Conservation (phyloP, 2,329 filamentous ascomycete species). For the Fusarium equiseti region DNA sequence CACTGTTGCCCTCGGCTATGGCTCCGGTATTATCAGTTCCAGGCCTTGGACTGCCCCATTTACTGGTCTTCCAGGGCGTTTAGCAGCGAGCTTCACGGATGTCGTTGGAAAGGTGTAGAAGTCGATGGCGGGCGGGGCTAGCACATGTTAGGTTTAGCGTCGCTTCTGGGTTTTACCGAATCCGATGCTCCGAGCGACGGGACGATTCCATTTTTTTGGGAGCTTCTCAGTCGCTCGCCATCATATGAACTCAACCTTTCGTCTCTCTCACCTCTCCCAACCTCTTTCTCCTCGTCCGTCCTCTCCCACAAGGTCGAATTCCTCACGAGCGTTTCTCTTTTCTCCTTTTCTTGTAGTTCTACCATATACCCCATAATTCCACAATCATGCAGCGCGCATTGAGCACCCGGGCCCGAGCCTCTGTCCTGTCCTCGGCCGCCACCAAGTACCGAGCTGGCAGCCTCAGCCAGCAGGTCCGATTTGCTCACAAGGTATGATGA, state of each 20-base stretch:
- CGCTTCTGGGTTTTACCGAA: conserved; percentile 56
- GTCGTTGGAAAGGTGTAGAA: conserved; percentile 56
- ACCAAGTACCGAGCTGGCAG: conserved; percentile 73
- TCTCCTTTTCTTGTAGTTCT: conserved; percentile 48
- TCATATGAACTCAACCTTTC: conserved; percentile 43
- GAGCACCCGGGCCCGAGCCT: conserved; percentile 81
- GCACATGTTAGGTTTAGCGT: conserved; percentile 48
- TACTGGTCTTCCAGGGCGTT: conserved; percentile 23
- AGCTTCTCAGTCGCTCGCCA: conserved; percentile 45
- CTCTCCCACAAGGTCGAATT: conserved; percentile 47
- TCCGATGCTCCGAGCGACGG: conserved; percentile 51
- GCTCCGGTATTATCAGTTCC: conserved; percentile 36
- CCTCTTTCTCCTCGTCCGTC: conserved; percentile 35
- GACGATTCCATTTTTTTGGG: conserved; percentile 55
- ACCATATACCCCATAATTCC: conserved; percentile 50
- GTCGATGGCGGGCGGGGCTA: conserved; percentile 47
- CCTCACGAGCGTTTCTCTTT: conserved; percentile 44
- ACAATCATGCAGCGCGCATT: conserved; percentile 94
- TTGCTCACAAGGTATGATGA: conserved; percentile 88
- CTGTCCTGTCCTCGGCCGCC: conserved; percentile 79
- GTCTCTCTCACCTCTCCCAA: conserved; percentile 36
- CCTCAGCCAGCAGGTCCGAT: conserved; percentile 89
- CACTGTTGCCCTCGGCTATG: conserved; percentile 40
- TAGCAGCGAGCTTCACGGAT: conserved; percentile 43
- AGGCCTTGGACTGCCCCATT: conserved; percentile 21